These are phyloP conservation scores for Grigorovia humatica DNA, from an alignment of 805 yeast genomes.

Conservation along the genomic window DNA sequence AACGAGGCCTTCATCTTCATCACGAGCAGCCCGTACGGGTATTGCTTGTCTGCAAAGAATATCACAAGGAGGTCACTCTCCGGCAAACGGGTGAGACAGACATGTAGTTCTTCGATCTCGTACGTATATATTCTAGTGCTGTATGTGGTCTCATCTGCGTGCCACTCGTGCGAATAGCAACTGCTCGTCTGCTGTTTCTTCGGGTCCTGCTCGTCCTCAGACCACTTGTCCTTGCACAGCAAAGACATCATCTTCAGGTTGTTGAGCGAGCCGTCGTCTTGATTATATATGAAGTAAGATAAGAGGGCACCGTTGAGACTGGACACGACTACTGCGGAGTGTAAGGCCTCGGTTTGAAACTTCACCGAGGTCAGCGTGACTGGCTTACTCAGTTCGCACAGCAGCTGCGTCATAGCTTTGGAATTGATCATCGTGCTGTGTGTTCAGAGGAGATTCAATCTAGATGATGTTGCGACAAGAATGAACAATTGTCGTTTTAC, in stretches of 20 bases:
- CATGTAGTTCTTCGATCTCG: constrained; percentile 26
- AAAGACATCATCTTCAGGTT: constrained; percentile 27
- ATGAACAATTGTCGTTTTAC: no score
- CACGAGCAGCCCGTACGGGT: constrained; percentile 26
- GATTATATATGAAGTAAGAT: constrained; percentile 15
- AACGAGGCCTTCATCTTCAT: constrained; percentile 22
- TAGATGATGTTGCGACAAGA: no score
- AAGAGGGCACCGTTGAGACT: constrained; percentile 23
- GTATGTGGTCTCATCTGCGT: constrained; percentile 1
- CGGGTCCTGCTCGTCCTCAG: constrained; percentile 17
- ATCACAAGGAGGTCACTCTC: constrained; percentile 21
- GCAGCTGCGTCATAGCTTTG: not conserved
- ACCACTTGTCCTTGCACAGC: constrained; percentile 27
- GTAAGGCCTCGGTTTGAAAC: constrained; percentile 12
- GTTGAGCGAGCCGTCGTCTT: constrained; percentile 8
- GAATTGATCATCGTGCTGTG: not conserved
- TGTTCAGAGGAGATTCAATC: not conserved
- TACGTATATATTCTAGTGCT: constrained; percentile 22
- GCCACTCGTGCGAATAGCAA: constrained; percentile 10
- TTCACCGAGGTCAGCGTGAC: constrained; percentile 11
- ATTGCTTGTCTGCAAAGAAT: constrained; percentile 16
- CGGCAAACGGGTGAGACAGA: constrained; percentile 23
- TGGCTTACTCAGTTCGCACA: constrained; percentile 4
- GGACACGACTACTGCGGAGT: constrained; percentile 20
- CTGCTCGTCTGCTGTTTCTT: constrained; percentile 8